Base-by-base conservation (phyloP, 2,329 filamentous ascomycete genomes). In the Epichloe aotearoae region DNA sequence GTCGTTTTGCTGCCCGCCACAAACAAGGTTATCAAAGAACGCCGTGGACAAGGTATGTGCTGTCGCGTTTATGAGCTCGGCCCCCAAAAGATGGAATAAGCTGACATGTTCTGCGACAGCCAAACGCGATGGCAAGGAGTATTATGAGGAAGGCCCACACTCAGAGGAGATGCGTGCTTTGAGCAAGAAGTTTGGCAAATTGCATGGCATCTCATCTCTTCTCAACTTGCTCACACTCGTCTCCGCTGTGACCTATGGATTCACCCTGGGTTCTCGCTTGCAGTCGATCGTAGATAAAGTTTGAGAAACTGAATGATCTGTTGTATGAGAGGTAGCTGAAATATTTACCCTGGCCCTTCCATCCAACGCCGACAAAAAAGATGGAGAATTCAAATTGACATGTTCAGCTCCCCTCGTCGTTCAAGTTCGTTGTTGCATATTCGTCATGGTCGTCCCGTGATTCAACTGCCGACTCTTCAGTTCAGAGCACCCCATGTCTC, bases 81-180 rank as follows among this genome's bases (percentile, higher is more conserved):
- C 37, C 19, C n/a, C 19, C n/a, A 37, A 23, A 20, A 20, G 20
- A 40, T 7, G 12, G 14, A 4, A 17, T 8, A 40, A 20, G 37
- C 54, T 65, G 46, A 64, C 39, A 47, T 30, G 44, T 10, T 50
- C 6, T 34, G 42, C 8, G 49, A 42, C 54, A 82, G 90, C 91
- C 73, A 88, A 84, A 54, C 82, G 84, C 60, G 91, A 96, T 64
- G 88, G 88, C 50, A 96, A 95, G 76, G 86, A 85, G 64, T 87
- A 83, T 66, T 86, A 85, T 61, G 88, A 95, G 56, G 71, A 79
- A 49, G 77, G 82, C 1, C 86, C 88, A 39, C 87, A 95, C 61
- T 93, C 86, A 5, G 75, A 83, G 58, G 87, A 91, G 70, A 96
- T 97, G 90, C 67, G 80, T 58, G 74, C 73, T 8, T 67, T 95